A percentile compares a stretch with the other conserved stretches of the same genome.
Evolutionary conservation across 768 basidiomycete genomes (phyloP).

Genomic region (Hypholoma sublateritium): DNA sequence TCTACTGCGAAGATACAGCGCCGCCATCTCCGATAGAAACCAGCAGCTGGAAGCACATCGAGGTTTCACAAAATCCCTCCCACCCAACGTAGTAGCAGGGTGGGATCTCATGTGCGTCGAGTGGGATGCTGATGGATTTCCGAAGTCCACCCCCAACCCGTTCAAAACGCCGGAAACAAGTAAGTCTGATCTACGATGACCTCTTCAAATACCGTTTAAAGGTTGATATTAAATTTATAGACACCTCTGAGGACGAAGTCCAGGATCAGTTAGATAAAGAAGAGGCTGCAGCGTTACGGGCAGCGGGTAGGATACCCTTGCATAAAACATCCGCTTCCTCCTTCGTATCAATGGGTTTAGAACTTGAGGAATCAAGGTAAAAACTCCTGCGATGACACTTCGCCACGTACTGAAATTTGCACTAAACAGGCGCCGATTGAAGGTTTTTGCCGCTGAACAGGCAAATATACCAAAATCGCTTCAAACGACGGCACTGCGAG

Average conservation of each 20-base stretch:
- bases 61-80: slow-evolving; percentile 3
- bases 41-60: slow-evolving; percentile 10
- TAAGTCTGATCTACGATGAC: no score
- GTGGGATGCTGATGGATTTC: slow-evolving; percentile 6
- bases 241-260: background rate
- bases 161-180: no score
- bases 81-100: background rate
- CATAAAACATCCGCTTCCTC: background rate
- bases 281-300: background rate
- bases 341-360: background rate
- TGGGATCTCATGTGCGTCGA: background rate
- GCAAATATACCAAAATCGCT: background rate
- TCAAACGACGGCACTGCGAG: background rate
- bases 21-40: slow-evolving; percentile 6
- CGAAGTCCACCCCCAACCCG: background rate
- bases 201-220: no score
- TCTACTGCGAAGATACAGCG: background rate
- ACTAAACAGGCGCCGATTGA: no score
- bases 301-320: background rate
- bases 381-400: no score
- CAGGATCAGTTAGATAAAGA: background rate
- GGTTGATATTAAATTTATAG: no score
- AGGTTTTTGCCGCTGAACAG: background rate
- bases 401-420: background rate
- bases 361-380: slow-evolving; percentile 5